phyloP scores from a whole-genome alignment of 192 early-diverging fungal species.

The Coemansia brasiliensis region DNA sequence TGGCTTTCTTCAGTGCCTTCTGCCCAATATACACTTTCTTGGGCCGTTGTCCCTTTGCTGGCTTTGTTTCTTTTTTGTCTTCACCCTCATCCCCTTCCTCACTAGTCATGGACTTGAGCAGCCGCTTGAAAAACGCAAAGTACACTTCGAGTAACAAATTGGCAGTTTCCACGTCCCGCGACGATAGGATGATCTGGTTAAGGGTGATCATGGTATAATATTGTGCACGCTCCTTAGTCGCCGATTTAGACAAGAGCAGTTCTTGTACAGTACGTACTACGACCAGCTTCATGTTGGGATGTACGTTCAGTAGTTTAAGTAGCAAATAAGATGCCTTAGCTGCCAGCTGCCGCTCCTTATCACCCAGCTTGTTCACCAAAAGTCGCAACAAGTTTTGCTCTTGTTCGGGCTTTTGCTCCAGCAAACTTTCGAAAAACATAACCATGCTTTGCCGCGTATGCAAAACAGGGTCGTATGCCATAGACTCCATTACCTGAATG shows the following conservation, averaged over 20 bases:
- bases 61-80: conserved; percentile 25
- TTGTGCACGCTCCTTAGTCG: conserved; percentile 73
- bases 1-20: conserved; percentile 52
- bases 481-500: conserved; percentile 81
- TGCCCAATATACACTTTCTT: conserved; percentile 48
- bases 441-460: conserved; percentile 84
- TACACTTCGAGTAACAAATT: conserved; percentile 88
- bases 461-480: conserved; percentile 82
- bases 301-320: conserved; percentile 67
- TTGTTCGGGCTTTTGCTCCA: conserved; percentile 89
- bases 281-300: conserved; percentile 86
- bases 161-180: conserved; percentile 69
- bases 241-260: conserved; percentile 71
- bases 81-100: conserved; percentile 52
- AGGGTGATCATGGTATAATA: conserved; percentile 91
- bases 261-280: conserved; percentile 89
- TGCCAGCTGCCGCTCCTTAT: conserved; percentile 82
- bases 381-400: conserved; percentile 91
- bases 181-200: conserved; percentile 88
- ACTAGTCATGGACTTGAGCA: conserved; percentile 62
- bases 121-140: conserved; percentile 83
- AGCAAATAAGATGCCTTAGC: conserved; percentile 81
- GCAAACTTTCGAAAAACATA: conserved; percentile 71
- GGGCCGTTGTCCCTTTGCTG: conserved; percentile 7
- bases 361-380: conserved; percentile 95